phyloP scores from a whole-genome alignment of 2,329 filamentous ascomycete species.

The Aureobasidium sp. region DNA sequence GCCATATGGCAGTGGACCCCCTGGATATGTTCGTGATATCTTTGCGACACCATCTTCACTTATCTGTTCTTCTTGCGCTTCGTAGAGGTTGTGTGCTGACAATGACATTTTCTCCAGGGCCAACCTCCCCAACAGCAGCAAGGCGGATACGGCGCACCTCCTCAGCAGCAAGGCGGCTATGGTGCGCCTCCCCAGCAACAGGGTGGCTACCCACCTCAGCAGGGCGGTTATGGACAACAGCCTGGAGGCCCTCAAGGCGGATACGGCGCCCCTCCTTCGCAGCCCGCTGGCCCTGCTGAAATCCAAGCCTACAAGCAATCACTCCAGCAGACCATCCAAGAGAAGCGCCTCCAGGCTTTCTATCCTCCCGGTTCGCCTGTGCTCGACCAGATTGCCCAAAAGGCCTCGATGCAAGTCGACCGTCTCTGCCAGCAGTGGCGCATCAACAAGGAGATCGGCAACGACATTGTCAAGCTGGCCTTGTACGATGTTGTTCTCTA shows the following conservation, averaged over 20 bases:
- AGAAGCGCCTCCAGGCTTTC: conserved; percentile 53
- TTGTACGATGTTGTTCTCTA: conserved; percentile 58
- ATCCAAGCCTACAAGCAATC: conserved; percentile 51
- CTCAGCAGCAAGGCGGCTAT: conserved; percentile 20
- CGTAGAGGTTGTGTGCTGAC: not conserved
- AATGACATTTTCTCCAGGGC: conserved; percentile 19
- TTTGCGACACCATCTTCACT: conserved; percentile 17
- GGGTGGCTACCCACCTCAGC: conserved; percentile 29
- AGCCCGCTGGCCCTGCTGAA: conserved; percentile 43
- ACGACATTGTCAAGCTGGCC: conserved; percentile 56
- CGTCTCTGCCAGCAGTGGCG: conserved; percentile 51
- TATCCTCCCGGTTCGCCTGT: conserved; percentile 49
- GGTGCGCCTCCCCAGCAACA: conserved; percentile 25
- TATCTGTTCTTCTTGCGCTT: not conserved
- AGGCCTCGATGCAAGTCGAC: conserved; percentile 46
- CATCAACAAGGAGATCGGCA: conserved; percentile 53
- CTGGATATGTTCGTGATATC: conserved; percentile 21
- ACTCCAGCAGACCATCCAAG: conserved; percentile 50
- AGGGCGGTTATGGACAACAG: conserved; percentile 26
- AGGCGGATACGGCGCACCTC: conserved; percentile 19
- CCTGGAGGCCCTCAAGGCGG: conserved; percentile 25
- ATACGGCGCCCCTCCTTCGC: conserved; percentile 28
- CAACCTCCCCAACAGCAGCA: conserved; percentile 23
- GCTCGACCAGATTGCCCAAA: conserved; percentile 45
- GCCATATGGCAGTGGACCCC: conserved; percentile 8